Percentiles rank a stretch among this genome's conserved stretches.
Evolutionary conservation across 371 early-diverging fungal genomes (phyloP).

Genomic region (Choanephora cucurbitarum): DNA sequence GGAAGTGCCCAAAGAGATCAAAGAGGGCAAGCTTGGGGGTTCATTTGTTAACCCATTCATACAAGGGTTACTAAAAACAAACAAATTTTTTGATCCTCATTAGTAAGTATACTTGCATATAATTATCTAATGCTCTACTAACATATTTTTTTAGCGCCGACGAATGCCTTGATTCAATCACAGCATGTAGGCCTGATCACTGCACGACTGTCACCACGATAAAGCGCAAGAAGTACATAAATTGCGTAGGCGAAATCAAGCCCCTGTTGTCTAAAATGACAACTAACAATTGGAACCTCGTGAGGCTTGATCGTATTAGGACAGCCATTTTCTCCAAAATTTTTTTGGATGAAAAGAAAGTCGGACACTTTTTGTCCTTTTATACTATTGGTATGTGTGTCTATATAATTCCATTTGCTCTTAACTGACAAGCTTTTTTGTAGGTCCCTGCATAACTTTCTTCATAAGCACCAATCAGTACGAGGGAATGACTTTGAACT

Average conservation of each 20-base stretch:
- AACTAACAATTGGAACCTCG: background rate
- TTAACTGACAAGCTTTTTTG: background rate
- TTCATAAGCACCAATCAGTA: background rate
- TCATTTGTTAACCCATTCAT: background rate
- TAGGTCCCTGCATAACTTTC: background rate
- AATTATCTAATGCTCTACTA: background rate
- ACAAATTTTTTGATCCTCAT: background rate
- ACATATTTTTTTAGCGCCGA: background rate
- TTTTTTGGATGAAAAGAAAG: background rate
- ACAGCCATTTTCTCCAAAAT: background rate
- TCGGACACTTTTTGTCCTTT: background rate
- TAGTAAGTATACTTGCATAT: background rate
- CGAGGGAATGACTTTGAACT: background rate
- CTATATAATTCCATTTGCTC: background rate
- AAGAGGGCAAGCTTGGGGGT: background rate
- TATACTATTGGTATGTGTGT: background rate
- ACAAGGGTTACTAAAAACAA: background rate
- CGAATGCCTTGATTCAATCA: background rate
- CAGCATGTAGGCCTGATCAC: background rate
- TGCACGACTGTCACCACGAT: background rate
- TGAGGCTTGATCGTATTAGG: background rate
- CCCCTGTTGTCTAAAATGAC: background rate
- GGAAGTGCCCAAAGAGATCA: background rate
- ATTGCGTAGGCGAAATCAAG: background rate
- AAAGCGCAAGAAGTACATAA: background rate